A percentile compares a stretch with the other conserved stretches of the same genome.
Evolutionary conservation across 2,329 filamentous ascomycete genomes (phyloP).

Genomic region (Sporothrix pallida): DNA sequence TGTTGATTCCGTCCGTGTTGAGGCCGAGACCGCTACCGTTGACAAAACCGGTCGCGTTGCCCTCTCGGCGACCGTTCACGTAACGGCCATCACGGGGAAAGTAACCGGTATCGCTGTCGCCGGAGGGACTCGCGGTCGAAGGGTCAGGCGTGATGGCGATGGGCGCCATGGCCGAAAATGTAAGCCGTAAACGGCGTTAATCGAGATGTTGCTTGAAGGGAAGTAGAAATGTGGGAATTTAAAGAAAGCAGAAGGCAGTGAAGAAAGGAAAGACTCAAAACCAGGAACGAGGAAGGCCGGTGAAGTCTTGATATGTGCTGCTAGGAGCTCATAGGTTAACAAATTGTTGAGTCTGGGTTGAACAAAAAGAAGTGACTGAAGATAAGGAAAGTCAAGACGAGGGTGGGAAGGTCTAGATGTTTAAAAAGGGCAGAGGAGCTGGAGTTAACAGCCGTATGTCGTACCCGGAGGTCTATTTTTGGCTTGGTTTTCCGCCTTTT

Average conservation of each 20-base stretch:
- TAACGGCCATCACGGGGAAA: constrained; percentile 38
- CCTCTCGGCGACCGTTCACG: constrained; percentile 41
- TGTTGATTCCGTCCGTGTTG: constrained; percentile 33
- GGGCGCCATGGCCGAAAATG: constrained; percentile 40
- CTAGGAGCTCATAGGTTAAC: neutral
- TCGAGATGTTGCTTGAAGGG: neutral
- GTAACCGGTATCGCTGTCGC: constrained; percentile 42
- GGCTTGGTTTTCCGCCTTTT: constrained; percentile 4
- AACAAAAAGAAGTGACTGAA: constrained; percentile 13
- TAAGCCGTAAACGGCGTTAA: constrained; percentile 4
- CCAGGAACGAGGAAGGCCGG: neutral
- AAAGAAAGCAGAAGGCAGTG: neutral
- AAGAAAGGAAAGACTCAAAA: neutral
- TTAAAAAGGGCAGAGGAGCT: neutral
- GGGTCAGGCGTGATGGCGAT: constrained; percentile 43
- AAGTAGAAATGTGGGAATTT: neutral
- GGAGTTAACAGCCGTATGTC: neutral
- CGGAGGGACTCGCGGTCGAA: constrained; percentile 42
- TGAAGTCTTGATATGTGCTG: neutral
- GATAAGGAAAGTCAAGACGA: constrained; percentile 18
- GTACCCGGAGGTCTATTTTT: constrained; percentile 24
- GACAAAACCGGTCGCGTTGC: constrained; percentile 40
- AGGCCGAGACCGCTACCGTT: constrained; percentile 38
- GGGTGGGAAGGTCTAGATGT: constrained; percentile 13
- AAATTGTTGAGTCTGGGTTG: neutral